A percentile compares a stretch with the other conserved stretches of the same genome.
Evolutionary conservation across 495 filamentous ascomycete species (phyloP).

Genomic region (Neurospora cerealis): DNA sequence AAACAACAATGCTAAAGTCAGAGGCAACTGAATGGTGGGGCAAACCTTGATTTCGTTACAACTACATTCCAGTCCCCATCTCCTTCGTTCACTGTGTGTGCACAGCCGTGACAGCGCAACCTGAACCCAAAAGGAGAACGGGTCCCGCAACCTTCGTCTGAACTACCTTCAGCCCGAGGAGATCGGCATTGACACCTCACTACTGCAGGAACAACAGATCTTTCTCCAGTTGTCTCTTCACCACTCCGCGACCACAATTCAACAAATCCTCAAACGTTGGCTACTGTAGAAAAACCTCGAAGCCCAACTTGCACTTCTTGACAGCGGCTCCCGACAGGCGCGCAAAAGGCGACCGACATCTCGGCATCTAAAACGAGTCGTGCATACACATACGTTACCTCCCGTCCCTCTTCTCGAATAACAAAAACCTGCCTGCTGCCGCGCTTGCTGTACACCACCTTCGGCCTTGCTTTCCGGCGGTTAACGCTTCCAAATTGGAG

Average conservation of each 20-base stretch:
- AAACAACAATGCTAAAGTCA: neutral
- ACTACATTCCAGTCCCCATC: neutral
- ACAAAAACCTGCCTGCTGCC: neutral
- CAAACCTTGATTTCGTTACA: neutral
- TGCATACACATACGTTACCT: neutral
- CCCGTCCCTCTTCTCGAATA: neutral
- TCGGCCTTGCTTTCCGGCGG: neutral
- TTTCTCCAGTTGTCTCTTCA: neutral
- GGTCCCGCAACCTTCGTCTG: neutral
- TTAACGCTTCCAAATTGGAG: neutral
- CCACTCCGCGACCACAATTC: neutral
- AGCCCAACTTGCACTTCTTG: neutral
- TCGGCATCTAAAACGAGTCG: neutral
- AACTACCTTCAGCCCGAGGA: neutral
- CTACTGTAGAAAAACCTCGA: neutral
- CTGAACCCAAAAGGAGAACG: neutral
- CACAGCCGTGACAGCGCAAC: neutral
- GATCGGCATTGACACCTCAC: neutral
- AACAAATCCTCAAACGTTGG: neutral
- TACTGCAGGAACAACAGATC: neutral
- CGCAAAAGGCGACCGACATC: neutral
- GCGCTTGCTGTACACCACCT: neutral
- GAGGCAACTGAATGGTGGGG: neutral
- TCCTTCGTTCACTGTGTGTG: neutral
- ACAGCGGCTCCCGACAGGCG: neutral